These are phyloP conservation scores for Rhizopus stolonifer DNA, from an alignment of 371 early-diverging fungal genomes.

Conservation along the genomic window DNA sequence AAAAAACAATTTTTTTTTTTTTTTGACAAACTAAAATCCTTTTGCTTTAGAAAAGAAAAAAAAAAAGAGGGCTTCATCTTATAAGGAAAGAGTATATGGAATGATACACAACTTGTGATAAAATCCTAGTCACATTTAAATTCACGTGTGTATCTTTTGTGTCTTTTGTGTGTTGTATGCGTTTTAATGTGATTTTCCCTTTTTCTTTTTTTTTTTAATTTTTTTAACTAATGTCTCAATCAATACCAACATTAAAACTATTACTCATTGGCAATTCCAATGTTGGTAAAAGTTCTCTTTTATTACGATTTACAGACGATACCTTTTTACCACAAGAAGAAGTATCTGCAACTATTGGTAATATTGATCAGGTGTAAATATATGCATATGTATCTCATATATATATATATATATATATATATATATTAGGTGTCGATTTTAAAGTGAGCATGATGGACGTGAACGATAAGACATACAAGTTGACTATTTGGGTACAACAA, in stretches of 20 bases:
- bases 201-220: background rate
- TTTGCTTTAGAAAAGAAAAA: too few species aligned
- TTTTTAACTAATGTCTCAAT: background rate
- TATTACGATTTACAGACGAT: constrained; percentile 98
- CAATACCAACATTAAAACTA: constrained; percentile 78
- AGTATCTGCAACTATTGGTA: constrained; percentile 89
- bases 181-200: background rate
- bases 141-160: too few species aligned
- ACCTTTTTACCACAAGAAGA: constrained; percentile 60
- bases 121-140: too few species aligned
- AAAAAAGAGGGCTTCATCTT: too few species aligned
- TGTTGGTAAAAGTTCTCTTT: constrained; percentile 98
- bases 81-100: too few species aligned
- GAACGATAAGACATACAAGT: constrained; percentile 91
- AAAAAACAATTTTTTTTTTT: too few species aligned
- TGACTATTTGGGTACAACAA: constrained; percentile 57
- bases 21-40: too few species aligned
- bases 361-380: too few species aligned
- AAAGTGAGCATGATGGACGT: constrained; percentile 95
- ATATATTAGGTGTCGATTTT: constrained; percentile 95
- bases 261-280: constrained; percentile 98
- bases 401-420: background rate
- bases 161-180: background rate
- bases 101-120: too few species aligned
- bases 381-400: too few species aligned